Evolutionary conservation across 2,329 filamentous ascomycete genomes (phyloP), one percentile per base, ranked within the genome.

Genomic region (Pseudogymnoascus verrucosus): DNA sequence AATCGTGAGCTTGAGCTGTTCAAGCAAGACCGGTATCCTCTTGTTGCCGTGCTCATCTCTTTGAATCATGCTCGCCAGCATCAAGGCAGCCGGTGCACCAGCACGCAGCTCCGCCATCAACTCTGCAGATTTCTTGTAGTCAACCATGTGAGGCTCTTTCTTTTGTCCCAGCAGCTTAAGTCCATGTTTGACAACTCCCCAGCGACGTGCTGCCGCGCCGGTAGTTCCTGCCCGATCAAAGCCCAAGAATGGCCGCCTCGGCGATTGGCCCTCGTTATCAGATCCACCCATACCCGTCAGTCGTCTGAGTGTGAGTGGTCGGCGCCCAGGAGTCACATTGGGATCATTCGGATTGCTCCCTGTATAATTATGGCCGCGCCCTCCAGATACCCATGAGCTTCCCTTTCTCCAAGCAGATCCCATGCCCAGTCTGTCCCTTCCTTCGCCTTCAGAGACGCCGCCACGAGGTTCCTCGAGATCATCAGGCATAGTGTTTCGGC

Each of bases 31-130:
- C 0, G 95, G 95, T 64, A 99, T 96, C 65, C 93, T 87, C 77
- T 91, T 95, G 76, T 96, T 95, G 60, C 93, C 92, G 70, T 97
- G 91, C 76, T 99, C 95, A 70, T 99, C 95, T 64, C 95, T 85
- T 77, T 98, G 95, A 70, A 98, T 95, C 90, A 98, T 97, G 72
- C 93, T 97, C 6, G 95, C 95, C 62, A 99, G 79, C 76, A 99
- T 96, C 64, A 99, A 80, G 19, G 93, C 95, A 23, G 95, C 95
- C 3, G 95, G 95, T 1, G 93, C 91, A 62, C 92, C 95, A 47
- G 95, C 96, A 60, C 95, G 85, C 39, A 99, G 80, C 76, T 99
- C 95, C 1, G 95, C 95, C 84, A 99, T 93, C 57, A 99, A 81
- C 75, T 99, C 95, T 1, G 95, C 92, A 8, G 93, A 98, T 75